Evolutionary conservation across 2,329 filamentous ascomycete genomes (phyloP).

Genomic region (Xylaria sp.): DNA sequence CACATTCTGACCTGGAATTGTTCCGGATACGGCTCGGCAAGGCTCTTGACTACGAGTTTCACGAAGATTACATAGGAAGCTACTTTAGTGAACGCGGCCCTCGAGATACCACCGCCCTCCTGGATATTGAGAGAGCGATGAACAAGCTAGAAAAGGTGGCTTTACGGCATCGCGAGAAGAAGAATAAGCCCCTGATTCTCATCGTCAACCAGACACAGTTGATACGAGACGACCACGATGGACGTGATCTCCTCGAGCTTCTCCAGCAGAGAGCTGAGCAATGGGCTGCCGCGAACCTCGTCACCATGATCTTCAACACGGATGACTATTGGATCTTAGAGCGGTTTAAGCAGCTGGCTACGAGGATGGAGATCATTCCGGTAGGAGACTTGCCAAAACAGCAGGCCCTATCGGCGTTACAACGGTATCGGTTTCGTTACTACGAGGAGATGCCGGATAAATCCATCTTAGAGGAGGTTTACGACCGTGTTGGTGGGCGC

Average conservation of each 20-base stretch:
- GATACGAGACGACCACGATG: slow-evolving; percentile 87
- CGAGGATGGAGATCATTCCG: slow-evolving; percentile 91
- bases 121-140: slow-evolving; percentile 95
- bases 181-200: slow-evolving; percentile 77
- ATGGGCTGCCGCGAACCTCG: slow-evolving; percentile 90
- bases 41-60: slow-evolving; percentile 92
- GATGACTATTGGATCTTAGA: slow-evolving; percentile 99
- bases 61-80: slow-evolving; percentile 96
- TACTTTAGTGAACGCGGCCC: slow-evolving; percentile 95
- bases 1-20: slow-evolving; percentile 92
- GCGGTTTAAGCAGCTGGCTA: slow-evolving; percentile 87
- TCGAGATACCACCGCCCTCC: slow-evolving; percentile 84
- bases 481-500: slow-evolving; percentile 84
- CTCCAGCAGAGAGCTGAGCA: slow-evolving; percentile 95
- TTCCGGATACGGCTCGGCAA: slow-evolving; percentile 93
- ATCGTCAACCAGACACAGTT: slow-evolving; percentile 96
- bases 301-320: slow-evolving; percentile 92
- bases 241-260: slow-evolving; percentile 90
- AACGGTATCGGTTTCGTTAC: slow-evolving; percentile 81
- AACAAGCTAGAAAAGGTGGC: slow-evolving; percentile 99
- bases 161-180: slow-evolving; percentile 66
- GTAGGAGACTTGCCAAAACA: slow-evolving; percentile 81
- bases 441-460: slow-evolving; percentile 64
- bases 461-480: slow-evolving; percentile 74
- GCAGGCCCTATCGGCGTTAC: slow-evolving; percentile 77